phyloP scores from a whole-genome alignment of 495 filamentous ascomycete species.

The Penicillium atrosanguineum region DNA sequence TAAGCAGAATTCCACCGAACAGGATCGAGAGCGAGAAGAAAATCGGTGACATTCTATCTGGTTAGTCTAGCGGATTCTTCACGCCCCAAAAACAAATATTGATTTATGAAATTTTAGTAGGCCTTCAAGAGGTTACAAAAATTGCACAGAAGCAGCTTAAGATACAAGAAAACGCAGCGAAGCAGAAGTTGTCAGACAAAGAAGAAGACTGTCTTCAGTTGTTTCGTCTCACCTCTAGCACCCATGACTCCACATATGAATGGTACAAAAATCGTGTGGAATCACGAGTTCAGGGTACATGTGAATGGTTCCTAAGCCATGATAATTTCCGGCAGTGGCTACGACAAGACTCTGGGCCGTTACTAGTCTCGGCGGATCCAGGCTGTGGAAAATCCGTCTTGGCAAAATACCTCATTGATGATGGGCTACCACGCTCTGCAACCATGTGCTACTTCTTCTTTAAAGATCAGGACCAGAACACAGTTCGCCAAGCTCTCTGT shows the following conservation, averaged over 20 bases:
- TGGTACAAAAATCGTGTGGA: too few relatives aligned
- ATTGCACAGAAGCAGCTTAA: too few relatives aligned
- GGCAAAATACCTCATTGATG: constrained; percentile 31
- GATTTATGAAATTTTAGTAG: constrained; percentile 2
- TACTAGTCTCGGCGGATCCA: constrained; percentile 45
- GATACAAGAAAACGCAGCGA: too few relatives aligned
- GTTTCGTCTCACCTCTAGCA: too few relatives aligned
- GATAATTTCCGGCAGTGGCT: constrained; percentile 30
- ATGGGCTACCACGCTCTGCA: constrained; percentile 1
- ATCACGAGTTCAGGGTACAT: constrained; percentile 23
- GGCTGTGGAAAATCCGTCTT: constrained; percentile 49
- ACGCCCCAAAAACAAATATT: not conserved
- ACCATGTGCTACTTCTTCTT: constrained; percentile 48
- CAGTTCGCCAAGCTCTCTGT: constrained; percentile 30
- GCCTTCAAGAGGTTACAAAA: too few relatives aligned
- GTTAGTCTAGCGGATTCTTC: too few relatives aligned
- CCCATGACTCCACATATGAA: too few relatives aligned
- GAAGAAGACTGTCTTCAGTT: constrained; percentile 27
- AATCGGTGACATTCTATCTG: too few relatives aligned
- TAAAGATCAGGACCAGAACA: constrained; percentile 39
- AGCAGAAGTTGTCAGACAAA: constrained; percentile 26
- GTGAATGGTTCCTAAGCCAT: constrained; percentile 25
- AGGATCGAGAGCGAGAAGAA: too few relatives aligned
- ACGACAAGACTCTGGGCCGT: constrained; percentile 24
- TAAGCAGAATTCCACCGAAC: constrained; percentile 1